Percentiles rank a stretch among this genome's conserved stretches.
Conservation (phyloP, 2,329 filamentous ascomycete species). For the Ustulina deusta region DNA sequence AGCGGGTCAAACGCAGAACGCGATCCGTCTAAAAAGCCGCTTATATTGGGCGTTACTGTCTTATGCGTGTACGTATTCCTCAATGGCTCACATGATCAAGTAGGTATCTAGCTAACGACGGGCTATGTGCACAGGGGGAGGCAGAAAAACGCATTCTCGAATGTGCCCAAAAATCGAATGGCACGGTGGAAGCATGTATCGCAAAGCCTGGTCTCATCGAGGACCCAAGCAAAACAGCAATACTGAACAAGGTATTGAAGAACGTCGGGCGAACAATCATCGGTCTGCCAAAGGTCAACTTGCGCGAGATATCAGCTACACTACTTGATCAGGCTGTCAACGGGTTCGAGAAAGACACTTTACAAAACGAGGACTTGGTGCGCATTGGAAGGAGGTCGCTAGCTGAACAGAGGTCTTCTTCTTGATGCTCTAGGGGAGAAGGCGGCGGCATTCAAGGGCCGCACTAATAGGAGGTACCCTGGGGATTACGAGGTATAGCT, state of each 20-base stretch:
- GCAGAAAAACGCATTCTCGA: conserved; percentile 47
- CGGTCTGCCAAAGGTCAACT: conserved; percentile 46
- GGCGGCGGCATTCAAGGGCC: no score
- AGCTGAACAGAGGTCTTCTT: conserved; percentile 1
- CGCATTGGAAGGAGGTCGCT: background rate
- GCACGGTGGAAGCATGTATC: conserved; percentile 43
- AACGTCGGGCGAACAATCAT: conserved; percentile 29
- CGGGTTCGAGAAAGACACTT: conserved; percentile 51
- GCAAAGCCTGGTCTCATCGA: conserved; percentile 50
- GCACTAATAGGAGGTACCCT: no score
- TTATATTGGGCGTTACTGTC: conserved; percentile 41
- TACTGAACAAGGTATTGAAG: no score
- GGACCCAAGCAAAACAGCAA: conserved; percentile 15
- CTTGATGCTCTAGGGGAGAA: no score
- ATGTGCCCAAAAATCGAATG: conserved; percentile 46
- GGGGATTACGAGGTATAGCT: no score
- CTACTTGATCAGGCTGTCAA: conserved; percentile 51
- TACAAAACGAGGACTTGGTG: conserved; percentile 49
- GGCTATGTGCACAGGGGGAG: conserved; percentile 42
- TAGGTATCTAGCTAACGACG: background rate
- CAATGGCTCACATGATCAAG: background rate
- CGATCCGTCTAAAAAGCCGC: conserved; percentile 5
- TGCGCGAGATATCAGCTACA: conserved; percentile 48
- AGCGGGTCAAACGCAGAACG: conserved; percentile 44
- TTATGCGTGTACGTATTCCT: conserved; percentile 48